Conservation (phyloP, 1,284 basidiomycete species). For the Vanrija humicola region DNA sequence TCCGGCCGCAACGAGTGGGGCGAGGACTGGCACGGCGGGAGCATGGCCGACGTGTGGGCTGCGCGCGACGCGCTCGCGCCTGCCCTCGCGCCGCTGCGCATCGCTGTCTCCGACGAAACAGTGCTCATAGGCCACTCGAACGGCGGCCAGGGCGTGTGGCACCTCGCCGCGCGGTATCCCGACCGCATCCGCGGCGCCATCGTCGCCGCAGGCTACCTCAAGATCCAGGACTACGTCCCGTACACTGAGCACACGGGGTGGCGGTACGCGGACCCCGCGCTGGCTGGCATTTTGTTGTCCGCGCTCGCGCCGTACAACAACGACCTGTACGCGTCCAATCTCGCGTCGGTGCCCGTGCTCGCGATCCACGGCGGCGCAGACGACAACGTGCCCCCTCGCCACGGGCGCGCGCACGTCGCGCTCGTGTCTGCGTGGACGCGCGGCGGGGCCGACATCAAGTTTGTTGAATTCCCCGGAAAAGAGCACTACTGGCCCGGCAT, state of each 20-base stretch:
- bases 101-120: slow-evolving; percentile 2
- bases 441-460: slow-evolving; percentile 7
- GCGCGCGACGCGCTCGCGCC: slow-evolving; percentile 27
- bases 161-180: slow-evolving; percentile 68
- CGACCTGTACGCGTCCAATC: slow-evolving; percentile 75
- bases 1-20: slow-evolving; percentile 47
- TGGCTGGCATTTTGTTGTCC: slow-evolving; percentile 66
- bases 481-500: slow-evolving; percentile 50
- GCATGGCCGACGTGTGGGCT: slow-evolving; percentile 38
- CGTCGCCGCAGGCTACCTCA: slow-evolving; percentile 72
- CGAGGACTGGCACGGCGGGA: slow-evolving; percentile 48
- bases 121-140: slow-evolving; percentile 82
- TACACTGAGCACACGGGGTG: slow-evolving; percentile 53
- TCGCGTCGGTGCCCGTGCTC: slow-evolving; percentile 60
- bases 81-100: background rate
- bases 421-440: slow-evolving; percentile 28
- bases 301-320: slow-evolving; percentile 78
- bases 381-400: slow-evolving; percentile 44
- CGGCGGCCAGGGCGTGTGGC: slow-evolving; percentile 86
- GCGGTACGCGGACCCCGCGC: slow-evolving; percentile 59
- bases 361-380: slow-evolving; percentile 69
- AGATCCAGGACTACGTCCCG: slow-evolving; percentile 77
- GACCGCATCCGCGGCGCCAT: slow-evolving; percentile 70
- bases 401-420: slow-evolving; percentile 31
- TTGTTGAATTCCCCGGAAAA: slow-evolving; percentile 40